Percentiles rank a stretch among this genome's conserved stretches.
phyloP scores from a whole-genome alignment of 192 early-diverging fungal genomes.

The Kappamyces sp. region DNA sequence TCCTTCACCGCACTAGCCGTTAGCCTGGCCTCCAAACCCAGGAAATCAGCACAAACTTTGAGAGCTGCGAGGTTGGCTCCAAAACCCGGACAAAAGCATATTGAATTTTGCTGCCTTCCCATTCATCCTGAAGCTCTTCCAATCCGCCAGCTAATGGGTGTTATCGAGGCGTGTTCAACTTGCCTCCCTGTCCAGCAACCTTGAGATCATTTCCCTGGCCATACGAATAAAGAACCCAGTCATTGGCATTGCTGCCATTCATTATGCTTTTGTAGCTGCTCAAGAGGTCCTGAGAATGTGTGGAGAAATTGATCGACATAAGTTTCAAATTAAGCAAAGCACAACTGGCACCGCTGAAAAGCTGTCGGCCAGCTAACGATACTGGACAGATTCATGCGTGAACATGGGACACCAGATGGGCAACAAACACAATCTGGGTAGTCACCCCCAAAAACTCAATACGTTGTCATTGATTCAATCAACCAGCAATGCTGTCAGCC shows the following conservation, averaged over 20 bases:
- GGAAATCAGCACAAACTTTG: constrained; percentile 86
- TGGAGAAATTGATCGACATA: constrained; percentile 21
- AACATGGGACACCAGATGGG: no score
- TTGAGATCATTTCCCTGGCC: constrained; percentile 22
- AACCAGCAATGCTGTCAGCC: no score
- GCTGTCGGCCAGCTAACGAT: no score
- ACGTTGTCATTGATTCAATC: no score
- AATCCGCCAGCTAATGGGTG: no score
- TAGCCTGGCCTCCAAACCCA: constrained; percentile 58
- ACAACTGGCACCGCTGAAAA: no score
- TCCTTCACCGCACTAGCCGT: constrained; percentile 76
- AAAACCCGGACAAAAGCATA: constrained; percentile 78
- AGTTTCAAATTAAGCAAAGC: no score
- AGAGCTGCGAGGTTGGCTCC: constrained; percentile 78
- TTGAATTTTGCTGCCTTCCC: constrained; percentile 82
- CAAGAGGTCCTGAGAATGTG: constrained; percentile 15
- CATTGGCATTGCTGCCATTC: constrained; percentile 1
- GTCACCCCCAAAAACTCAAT: no score
- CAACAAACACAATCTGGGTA: no score
- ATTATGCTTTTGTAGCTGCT: constrained; percentile 12
- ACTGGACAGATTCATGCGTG: no score
- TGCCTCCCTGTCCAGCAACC: constrained; percentile 30
- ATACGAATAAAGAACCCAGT: constrained; percentile 23
- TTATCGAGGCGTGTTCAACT: no score
- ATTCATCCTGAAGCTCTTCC: constrained; percentile 87